These are phyloP conservation scores for Avena atlantica DNA, from an alignment of 176 grass and related monocot genomes.

Conservation along the genomic window DNA sequence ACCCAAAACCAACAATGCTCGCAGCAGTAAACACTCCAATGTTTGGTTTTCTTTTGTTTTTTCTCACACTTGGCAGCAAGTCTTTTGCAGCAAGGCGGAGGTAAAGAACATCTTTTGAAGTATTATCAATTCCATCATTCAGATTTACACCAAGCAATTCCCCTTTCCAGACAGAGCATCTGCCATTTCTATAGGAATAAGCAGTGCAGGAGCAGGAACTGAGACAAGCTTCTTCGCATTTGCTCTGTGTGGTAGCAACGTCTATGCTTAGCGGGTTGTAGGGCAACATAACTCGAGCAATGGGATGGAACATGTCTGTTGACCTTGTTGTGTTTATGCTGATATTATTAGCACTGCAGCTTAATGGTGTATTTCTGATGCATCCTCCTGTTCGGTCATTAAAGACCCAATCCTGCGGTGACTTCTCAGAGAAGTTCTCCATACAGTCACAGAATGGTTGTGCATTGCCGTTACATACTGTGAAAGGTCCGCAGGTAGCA, in stretches of 20 bases:
- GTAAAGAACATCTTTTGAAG: not conserved
- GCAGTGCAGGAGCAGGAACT: not conserved
- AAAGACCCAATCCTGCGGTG: not conserved
- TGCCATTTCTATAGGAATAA: not conserved
- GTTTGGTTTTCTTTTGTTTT: not conserved
- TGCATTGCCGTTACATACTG: not conserved
- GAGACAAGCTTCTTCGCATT: conserved; percentile 14
- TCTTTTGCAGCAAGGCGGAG: not conserved
- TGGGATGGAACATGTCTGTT: conserved; percentile 4
- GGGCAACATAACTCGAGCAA: not conserved
- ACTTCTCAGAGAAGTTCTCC: not conserved
- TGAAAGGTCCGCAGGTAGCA: conserved; percentile 15
- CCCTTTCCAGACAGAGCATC: not conserved
- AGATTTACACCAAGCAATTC: conserved; percentile 7
- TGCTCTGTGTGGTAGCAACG: not conserved
- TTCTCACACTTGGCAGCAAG: not conserved
- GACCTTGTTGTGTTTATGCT: not conserved
- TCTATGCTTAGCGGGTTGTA: conserved; percentile 1
- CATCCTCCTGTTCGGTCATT: not conserved
- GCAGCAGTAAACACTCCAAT: not conserved
- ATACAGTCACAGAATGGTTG: not conserved
- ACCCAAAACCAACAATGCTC: conserved; percentile 8
- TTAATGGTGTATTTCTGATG: not conserved
- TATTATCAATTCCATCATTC: conserved; percentile 3
- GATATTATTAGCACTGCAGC: not conserved